Percentiles rank a stretch among this genome's conserved stretches.
Conservation (phyloP, 257 asterid species). For the Rauvolfia tetraphylla region DNA sequence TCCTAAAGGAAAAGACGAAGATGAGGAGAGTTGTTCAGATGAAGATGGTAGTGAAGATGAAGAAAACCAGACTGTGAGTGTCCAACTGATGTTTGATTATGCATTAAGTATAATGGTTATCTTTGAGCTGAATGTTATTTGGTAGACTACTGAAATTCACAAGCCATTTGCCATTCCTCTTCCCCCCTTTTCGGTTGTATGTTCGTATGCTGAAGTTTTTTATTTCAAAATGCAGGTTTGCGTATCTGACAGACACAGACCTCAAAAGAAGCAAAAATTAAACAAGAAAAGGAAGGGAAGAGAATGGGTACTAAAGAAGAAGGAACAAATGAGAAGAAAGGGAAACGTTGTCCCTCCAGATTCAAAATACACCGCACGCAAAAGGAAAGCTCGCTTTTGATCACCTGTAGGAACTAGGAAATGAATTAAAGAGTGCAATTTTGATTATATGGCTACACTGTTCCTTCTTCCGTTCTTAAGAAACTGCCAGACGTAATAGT, state of each 20-base stretch:
- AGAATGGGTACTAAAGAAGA: conserved; percentile 70
- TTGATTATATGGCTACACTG: too few relatives aligned
- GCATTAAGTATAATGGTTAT: not conserved
- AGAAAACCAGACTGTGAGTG: conserved; percentile 62
- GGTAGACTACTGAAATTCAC: not conserved
- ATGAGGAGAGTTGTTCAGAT: conserved; percentile 66
- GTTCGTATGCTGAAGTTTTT: conserved; percentile 1
- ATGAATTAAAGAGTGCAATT: not conserved
- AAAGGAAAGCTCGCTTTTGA: conserved; percentile 74
- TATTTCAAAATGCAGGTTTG: conserved; percentile 42
- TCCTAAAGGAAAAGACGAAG: conserved; percentile 65
- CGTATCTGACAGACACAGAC: conserved; percentile 73
- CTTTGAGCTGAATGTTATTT: not conserved
- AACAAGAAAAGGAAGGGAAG: conserved; percentile 78
- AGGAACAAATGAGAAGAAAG: conserved; percentile 75
- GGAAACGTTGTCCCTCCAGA: conserved; percentile 74
- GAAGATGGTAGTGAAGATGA: conserved; percentile 75
- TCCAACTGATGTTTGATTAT: not conserved
- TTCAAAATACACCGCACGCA: conserved; percentile 82
- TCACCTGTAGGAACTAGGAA: not conserved
- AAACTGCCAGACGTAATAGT: too few relatives aligned
- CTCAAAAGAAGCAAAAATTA: conserved; percentile 70
- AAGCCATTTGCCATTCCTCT: not conserved
- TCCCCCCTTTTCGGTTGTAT: not conserved
- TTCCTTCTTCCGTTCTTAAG: too few relatives aligned